Conservation (phyloP, 495 filamentous ascomycete genomes). For the Echria macrotheca region DNA sequence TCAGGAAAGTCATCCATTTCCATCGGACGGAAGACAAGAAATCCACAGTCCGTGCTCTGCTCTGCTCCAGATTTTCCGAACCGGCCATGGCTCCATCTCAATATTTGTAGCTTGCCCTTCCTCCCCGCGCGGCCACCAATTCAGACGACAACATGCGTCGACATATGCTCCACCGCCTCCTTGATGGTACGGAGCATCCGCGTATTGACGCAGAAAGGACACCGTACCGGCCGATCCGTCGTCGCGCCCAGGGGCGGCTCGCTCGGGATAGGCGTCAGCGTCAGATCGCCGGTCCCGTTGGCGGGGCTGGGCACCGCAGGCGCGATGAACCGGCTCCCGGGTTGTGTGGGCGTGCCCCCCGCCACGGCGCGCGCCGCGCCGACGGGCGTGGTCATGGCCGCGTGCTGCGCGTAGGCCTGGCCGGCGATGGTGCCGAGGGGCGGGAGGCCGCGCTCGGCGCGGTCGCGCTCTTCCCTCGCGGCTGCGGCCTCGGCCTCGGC, state of each 20-base stretch:
- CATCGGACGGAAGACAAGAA: too few species aligned
- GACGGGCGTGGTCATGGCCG: constrained; percentile 23
- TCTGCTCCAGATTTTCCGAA: too few species aligned
- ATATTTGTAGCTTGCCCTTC: too few species aligned
- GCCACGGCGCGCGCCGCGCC: constrained; percentile 9
- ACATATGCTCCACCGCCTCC: constrained; percentile 56
- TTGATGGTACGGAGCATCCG: constrained; percentile 52
- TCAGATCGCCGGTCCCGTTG: constrained; percentile 32
- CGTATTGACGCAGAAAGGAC: constrained; percentile 53
- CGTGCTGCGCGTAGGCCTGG: constrained; percentile 29
- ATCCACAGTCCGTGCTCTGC: too few species aligned
- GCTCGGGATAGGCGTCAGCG: constrained; percentile 46
- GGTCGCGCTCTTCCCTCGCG: constrained; percentile 39
- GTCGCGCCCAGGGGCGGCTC: constrained; percentile 35
- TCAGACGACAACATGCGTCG: constrained; percentile 51
- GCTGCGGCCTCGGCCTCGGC: constrained; percentile 42
- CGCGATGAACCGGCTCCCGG: constrained; percentile 19
- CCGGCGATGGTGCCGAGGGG: constrained; percentile 27
- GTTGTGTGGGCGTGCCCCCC: neutral
- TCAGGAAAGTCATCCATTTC: too few species aligned
- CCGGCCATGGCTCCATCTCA: too few species aligned
- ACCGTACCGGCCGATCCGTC: constrained; percentile 46
- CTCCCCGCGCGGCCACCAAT: too few species aligned
- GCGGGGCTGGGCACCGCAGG: neutral
- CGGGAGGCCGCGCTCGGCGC: constrained; percentile 38